A percentile compares a stretch with the other conserved stretches of the same genome.
phyloP scores from a whole-genome alignment of 371 early-diverging fungal genomes.

The Umbelopsis sp. region DNA sequence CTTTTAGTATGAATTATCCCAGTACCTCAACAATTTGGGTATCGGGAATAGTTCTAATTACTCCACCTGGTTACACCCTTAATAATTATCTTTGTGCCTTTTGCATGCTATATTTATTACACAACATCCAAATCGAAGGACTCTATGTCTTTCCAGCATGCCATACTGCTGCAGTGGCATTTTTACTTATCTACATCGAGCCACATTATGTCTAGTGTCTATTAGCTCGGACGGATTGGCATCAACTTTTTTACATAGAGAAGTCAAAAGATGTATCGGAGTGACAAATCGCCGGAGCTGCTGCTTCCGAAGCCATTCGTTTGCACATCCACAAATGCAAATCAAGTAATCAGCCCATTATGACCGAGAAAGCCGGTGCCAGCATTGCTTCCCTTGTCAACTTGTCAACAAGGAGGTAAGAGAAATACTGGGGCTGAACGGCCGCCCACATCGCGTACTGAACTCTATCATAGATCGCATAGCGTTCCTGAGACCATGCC shows the following conservation, averaged over 20 bases:
- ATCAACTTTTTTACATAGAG: not conserved
- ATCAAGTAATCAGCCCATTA: not conserved
- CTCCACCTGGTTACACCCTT: too few relatives aligned
- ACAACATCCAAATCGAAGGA: too few relatives aligned
- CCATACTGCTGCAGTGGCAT: too few relatives aligned
- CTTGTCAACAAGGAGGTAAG: slow-evolving; percentile 3
- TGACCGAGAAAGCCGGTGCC: not conserved
- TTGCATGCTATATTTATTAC: too few relatives aligned
- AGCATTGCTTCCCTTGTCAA: not conserved
- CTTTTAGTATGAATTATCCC: too few relatives aligned
- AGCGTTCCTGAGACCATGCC: not conserved
- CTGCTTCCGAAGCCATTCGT: slow-evolving; percentile 9
- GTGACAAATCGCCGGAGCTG: not conserved
- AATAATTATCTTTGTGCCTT: too few relatives aligned
- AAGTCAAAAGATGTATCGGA: not conserved
- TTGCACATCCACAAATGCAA: not conserved
- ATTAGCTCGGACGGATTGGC: not conserved
- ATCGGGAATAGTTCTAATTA: too few relatives aligned
- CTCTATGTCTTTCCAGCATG: too few relatives aligned
- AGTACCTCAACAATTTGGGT: too few relatives aligned
- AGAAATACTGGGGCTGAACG: not conserved
- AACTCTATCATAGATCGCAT: not conserved
- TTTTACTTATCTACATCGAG: too few relatives aligned
- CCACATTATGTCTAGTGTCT: too few relatives aligned
- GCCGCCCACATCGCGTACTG: too few relatives aligned